A percentile compares a stretch with the other conserved stretches of the same genome.
phyloP scores from a whole-genome alignment of 495 filamentous ascomycete genomes.

The Lasiosphaeria miniovina region DNA sequence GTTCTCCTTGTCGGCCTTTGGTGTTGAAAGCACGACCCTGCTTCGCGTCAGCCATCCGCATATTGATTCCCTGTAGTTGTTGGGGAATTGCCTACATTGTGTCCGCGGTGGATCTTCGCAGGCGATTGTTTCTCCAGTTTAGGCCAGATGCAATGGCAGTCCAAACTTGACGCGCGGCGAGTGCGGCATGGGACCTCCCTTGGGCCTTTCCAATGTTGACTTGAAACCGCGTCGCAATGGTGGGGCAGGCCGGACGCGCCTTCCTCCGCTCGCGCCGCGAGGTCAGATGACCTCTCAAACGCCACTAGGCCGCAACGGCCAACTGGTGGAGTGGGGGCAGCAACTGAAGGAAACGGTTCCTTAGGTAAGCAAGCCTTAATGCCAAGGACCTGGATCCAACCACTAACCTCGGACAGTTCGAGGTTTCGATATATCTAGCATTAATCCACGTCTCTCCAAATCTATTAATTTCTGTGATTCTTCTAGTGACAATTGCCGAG shows the following conservation, averaged over 20 bases:
- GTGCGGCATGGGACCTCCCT: not conserved
- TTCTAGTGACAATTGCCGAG: no score
- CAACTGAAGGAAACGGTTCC: no score
- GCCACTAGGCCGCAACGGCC: no score
- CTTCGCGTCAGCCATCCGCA: not conserved
- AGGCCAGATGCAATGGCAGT: not conserved
- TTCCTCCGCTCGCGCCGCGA: conserved; percentile 9
- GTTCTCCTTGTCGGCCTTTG: conserved; percentile 33
- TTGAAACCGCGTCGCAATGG: conserved; percentile 12
- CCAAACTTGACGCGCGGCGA: not conserved
- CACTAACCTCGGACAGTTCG: no score
- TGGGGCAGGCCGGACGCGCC: conserved; percentile 12
- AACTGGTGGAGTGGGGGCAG: no score
- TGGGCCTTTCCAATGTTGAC: conserved; percentile 11
- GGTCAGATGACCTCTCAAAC: conserved; percentile 19
- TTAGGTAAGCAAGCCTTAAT: no score
- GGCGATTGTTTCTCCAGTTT: not conserved
- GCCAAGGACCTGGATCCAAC: no score
- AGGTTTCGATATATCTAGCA: no score
- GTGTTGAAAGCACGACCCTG: conserved; percentile 13
- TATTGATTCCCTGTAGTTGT: not conserved
- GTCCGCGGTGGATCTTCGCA: not conserved
- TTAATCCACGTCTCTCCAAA: no score
- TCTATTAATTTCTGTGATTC: no score
- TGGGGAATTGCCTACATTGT: not conserved